Evolutionary conservation across 2,329 filamentous ascomycete species (phyloP), one percentile per base, ranked within the genome.

Genomic region (Fonsecaea multimorphosa): DNA sequence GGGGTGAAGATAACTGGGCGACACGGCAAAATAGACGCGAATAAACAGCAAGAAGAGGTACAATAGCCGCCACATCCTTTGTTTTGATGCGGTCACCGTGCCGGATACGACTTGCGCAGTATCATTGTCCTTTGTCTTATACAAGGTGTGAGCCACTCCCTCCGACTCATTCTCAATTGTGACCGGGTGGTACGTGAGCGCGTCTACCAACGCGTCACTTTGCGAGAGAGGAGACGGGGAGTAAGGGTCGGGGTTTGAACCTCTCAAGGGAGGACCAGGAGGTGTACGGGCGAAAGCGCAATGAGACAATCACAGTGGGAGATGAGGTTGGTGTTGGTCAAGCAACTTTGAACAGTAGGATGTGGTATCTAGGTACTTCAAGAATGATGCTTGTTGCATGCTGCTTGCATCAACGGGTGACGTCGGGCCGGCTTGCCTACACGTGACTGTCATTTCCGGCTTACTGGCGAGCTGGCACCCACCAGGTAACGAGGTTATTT

Each of bases 1-100:
- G 4, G 95, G 95, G 78, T 99, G 95, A 54, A 99, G 87, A 79
- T 99, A 99, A 83, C 94, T 98, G 65, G 95, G 91, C 69, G 91
- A 93, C 70, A 98, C 82, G 67, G 95, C 94, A 78, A 98, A 94
- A 86, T 94, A 98, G 75, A 98, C 85, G 78, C 95, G 90, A 74
- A 97, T 87, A 72, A 95, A 83, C 74, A 96, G 84, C 73, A 99
- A 84, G 63, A 96, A 81, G 69, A 98, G 84, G 80, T 97, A 97
- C 69, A 89, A 87, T 79, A 93, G 89, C 83, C 93, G 88, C 93
- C 92, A 97, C 94, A 97, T 97, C 73, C 63, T 69, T 36, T 53
- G 16, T 24, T 49, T 9, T 64, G 67, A 46, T 63, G 64, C 58
- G 60, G 36, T 68, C 64, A 68, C 64, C 66, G 40, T 60, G 64